Evolutionary conservation across 2,329 filamentous ascomycete genomes (phyloP), one percentile per base, ranked within the genome.

Genomic region (Pleoardoris graminearum): DNA sequence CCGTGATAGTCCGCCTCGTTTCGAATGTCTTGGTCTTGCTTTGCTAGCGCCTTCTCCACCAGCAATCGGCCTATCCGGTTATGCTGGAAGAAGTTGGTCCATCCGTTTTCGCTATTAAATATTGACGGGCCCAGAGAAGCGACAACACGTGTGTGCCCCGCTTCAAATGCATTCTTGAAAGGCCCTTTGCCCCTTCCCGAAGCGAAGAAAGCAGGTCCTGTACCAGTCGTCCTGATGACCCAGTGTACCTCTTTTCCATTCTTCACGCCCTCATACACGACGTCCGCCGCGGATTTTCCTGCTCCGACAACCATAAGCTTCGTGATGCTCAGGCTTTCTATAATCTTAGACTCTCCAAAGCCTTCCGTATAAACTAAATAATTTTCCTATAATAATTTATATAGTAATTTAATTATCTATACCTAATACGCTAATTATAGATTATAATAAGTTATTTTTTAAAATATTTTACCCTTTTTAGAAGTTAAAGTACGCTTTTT

Each of bases 221-320:
- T 61, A 12, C 43, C 32, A 16, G 3, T 48, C 21, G 7, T 48
- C 32, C 67, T 61, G 39, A 74, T 66, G 39, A 75, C 63, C 73
- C 73, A 76, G 14, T 57, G 63, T 2, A 75, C 69, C 0, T 39
- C 60, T 42, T 72, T 73, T 14, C 62, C 63, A 1, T 62, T 63
- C 54, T 73, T 73, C 22, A 62, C 63, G 7, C 58, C 54, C 32
- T 68, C 65, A 48, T 76, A 76, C 1, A 70, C 66, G 59, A 75
- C 68, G 52, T 76, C 74, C 16, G 70, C 73, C 5, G 73, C 62
- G 7, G 73, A 76, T 43, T 76, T 75, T 11, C 66, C 71, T 3
- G 60, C 73, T 12, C 74, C 73, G 12, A 75, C 36, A 1, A 76
- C 65, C 2, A 66, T 50, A 27, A 75, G 43, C 30, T 68, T 58